Evolutionary conservation across 2,329 filamentous ascomycete species (phyloP), one percentile per base, ranked within the genome.

Genomic region (Cercospora janseana): DNA sequence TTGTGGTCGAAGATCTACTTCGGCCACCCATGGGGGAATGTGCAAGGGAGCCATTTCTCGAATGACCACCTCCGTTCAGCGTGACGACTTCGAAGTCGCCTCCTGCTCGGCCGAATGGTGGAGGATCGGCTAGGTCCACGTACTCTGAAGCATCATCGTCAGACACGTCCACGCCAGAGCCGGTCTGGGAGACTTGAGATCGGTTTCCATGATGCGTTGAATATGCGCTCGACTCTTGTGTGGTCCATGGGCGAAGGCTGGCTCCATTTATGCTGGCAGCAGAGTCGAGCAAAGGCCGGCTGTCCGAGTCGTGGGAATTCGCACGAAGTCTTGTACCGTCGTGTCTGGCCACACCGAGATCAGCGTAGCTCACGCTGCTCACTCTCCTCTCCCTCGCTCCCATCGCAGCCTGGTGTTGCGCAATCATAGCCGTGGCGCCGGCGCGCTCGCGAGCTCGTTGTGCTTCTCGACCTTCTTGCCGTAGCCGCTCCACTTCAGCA

Each of bases 311-410:
- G 13, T 75, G 77, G 55, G 85, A 90, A 62, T 83, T 86, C 27
- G 85, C 85, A 23, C 88, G 79, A 21, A 93, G 70, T 37, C 88
- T 76, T 1, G 86, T 88, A 42, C 88, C 88, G 60, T 93, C 88
- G 61, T 87, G 86, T 35, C 85, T 77, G 0, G 86, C 87, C 10
- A 91, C 79, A 26, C 88, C 88, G 4, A 93, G 69, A 32, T 88
- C 85, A 7, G 79, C 85, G 60, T 93, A 93, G 34, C 83, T 82
- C 13, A 93, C 88, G 49, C 82, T 85, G 35, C 85, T 87, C 3
- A 89, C 82, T 12, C 85, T 78, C 20, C 85, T 77, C 49, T 86
- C 80, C 13, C 87, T 77, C 27, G 29, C 41, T 24, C 38, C 38
- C 54, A 76, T 75, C 10, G 78, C 75, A 27, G 82, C 70, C 9